Conservation (phyloP, 2,329 filamentous ascomycete species). For the Aspergillus sp. region DNA sequence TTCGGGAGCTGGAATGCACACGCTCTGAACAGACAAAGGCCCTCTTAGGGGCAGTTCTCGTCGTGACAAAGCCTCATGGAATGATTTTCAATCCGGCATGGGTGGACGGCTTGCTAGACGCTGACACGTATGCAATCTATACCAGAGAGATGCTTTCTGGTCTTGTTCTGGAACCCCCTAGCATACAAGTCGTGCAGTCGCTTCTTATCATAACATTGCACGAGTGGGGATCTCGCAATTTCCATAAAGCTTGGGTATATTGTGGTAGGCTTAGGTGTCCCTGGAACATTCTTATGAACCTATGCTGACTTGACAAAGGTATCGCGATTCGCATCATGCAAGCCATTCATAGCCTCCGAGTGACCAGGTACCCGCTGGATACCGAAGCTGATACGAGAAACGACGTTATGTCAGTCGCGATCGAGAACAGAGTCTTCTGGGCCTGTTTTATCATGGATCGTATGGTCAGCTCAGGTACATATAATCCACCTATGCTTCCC, state of each 20-base stretch:
- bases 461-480: background rate
- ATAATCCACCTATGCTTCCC: background rate
- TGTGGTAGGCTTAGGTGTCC: background rate
- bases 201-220: conserved; percentile 1
- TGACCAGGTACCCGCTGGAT: background rate
- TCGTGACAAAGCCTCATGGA: background rate
- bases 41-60: background rate
- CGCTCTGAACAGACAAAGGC: background rate
- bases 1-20: background rate
- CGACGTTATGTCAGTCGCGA: background rate
- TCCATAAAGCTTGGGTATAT: conserved; percentile 3
- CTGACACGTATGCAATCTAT: background rate
- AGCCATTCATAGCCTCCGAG: background rate
- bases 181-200: conserved; percentile 1
- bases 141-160: background rate
- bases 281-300: background rate
- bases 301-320: background rate
- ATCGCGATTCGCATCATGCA: conserved; percentile 1
- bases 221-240: conserved; percentile 3
- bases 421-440: conserved; percentile 3
- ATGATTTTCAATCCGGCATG: background rate
- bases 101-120: background rate
- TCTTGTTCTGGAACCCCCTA: background rate
- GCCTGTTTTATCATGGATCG: conserved; percentile 2
- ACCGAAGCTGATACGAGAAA: background rate